Base-by-base conservation (phyloP, 2,329 filamentous ascomycete species). In the Xylaria sp. region DNA sequence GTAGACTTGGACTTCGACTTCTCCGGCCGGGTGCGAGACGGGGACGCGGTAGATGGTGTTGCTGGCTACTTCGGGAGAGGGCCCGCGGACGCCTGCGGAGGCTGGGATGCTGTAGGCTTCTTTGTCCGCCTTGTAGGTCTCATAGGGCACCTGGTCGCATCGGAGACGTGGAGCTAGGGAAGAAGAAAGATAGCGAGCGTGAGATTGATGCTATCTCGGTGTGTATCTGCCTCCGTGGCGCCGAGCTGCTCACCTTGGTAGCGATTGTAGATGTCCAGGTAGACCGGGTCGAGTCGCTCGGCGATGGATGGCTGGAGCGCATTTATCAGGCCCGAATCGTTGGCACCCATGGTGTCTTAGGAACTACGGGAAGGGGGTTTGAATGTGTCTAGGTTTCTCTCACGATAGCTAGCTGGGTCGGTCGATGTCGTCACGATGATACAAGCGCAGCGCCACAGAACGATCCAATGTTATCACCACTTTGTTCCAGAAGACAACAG, bases 271-370 rank as follows among this genome's bases (percentile, higher is more conserved):
- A 86, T 81, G 61, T 83, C 78, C 67, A 84, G 77, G 68, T 84
- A 86, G 51, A 77, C 77, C 5, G 83, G 82, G 74, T 85, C 84
- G 27, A 86, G 76, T 61, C 81, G 81, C 63, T 81, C 80, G 23
- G 81, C 78, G 74, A 85, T 80, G 5, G 82, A 81, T 23, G 83
- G 82, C 71, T 84, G 83, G 63, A 86, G 80, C 23, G 83, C 82
- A 74, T 86, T 85, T 58, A 85, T 50, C 27, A 60, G 48, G 50
- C 66, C 65, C 25, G 71, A n/a, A 12, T 75, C 69, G 68, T 53
- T 63, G 25, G 74, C 75, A 69, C 69, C 71, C 74, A 76, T 76
- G 57, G 57, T 55, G 70, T 25, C 35, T 51, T 44, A 10, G 23
- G 32, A 16, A 18, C 25, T 53, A 61, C 18, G 16, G 21, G 63